phyloP scores from a whole-genome alignment of 108 stramenopile species.

The Seminavis robusta region DNA sequence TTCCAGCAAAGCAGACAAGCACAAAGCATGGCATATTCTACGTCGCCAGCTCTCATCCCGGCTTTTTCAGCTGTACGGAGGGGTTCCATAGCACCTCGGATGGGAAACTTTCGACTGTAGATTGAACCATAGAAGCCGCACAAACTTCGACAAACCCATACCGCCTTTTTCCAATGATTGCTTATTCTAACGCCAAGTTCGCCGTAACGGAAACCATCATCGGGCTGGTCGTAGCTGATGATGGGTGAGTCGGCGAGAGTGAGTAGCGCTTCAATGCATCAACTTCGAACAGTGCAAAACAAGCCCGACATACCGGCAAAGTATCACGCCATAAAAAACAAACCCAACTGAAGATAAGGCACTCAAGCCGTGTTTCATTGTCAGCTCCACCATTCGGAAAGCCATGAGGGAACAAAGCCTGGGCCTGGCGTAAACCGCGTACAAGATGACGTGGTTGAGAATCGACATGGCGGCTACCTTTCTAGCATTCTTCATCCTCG shows the following conservation, averaged over 20 bases:
- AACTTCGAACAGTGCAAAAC: too few species aligned
- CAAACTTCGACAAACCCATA: too few species aligned
- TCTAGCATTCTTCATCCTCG: conserved; percentile 13
- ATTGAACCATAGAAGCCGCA: too few species aligned
- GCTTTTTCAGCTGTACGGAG: too few species aligned
- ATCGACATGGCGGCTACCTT: conserved; percentile 43
- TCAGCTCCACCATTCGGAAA: conserved; percentile 39
- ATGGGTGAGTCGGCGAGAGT: too few species aligned
- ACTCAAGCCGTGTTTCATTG: conserved; percentile 21
- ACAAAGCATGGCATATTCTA: conserved; percentile 31
- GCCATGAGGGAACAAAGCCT: conserved; percentile 20
- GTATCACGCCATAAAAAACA: conserved; percentile 35
- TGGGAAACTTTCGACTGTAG: too few species aligned
- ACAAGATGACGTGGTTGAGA: conserved; percentile 18
- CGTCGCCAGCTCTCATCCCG: conserved; percentile 29
- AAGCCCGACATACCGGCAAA: conserved; percentile 11
- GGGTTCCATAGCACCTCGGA: too few species aligned
- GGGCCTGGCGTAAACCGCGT: conserved; percentile 8
- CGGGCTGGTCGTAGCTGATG: too few species aligned
- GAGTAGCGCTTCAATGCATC: too few species aligned
- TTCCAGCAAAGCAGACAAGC: too few species aligned
- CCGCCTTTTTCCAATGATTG: too few species aligned
- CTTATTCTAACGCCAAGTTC: too few species aligned
- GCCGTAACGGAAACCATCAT: conserved; percentile 46
- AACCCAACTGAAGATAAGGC: conserved; percentile 26